phyloP scores from a whole-genome alignment of 202 grass and related monocot genomes.

The Dendrocalamus latiflorus region DNA sequence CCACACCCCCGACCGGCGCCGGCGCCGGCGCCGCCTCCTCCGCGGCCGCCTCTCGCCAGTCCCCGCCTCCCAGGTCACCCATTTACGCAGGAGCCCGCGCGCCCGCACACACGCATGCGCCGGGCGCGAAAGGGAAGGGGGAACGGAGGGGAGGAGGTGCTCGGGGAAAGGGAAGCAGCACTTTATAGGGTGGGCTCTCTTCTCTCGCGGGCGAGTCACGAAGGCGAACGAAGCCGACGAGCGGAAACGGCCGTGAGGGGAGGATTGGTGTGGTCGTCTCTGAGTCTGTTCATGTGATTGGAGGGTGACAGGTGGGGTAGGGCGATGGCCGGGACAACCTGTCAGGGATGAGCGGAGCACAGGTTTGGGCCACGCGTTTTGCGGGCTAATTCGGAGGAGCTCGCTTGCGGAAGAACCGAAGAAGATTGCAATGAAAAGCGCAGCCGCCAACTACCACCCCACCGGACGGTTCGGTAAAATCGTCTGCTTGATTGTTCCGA shows the following conservation, averaged over 20 bases:
- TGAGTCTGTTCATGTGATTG: background rate
- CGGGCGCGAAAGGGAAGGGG: background rate
- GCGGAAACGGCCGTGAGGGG: background rate
- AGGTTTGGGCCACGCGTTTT: background rate
- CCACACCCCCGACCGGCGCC: slow-evolving; percentile 7
- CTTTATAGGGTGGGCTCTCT: background rate
- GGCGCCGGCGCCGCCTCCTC: background rate
- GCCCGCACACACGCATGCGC: background rate
- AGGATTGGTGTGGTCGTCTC: background rate
- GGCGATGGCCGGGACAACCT: background rate
- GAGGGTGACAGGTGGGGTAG: slow-evolving; percentile 30
- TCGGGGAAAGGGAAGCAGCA: background rate
- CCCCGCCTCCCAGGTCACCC: slow-evolving; percentile 44
- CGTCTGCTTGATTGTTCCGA: background rate
- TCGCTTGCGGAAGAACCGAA: background rate
- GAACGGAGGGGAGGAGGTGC: background rate
- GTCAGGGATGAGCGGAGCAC: background rate
- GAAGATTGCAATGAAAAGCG: background rate
- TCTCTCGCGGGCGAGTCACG: slow-evolving; percentile 6
- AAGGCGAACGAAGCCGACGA: background rate
- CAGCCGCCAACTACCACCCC: background rate
- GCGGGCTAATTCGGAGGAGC: background rate
- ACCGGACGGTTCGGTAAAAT: background rate
- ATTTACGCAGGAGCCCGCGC: slow-evolving; percentile 17
- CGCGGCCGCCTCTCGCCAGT: slow-evolving; percentile 16